Evolutionary conservation across 306 rosid species (phyloP).

Genomic region (Cucumis hystrix): DNA sequence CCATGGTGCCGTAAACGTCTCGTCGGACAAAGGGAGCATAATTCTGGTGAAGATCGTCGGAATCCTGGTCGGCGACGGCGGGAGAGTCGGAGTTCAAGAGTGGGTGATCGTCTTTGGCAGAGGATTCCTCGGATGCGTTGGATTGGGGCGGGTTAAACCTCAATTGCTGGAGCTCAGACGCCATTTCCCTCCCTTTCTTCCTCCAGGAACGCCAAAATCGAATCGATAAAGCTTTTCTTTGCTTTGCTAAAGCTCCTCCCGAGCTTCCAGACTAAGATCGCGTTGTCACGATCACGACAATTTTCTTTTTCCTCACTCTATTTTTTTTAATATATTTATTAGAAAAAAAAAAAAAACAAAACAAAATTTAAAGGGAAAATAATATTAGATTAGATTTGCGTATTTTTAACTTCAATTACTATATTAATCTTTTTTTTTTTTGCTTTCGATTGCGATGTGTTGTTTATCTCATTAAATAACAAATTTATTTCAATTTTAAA

Average conservation of each 20-base stretch:
- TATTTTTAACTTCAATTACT: no score
- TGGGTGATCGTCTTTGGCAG: constrained; percentile 38
- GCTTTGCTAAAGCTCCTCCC: neutral
- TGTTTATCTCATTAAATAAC: neutral
- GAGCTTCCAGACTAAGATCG: neutral
- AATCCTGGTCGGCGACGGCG: constrained; percentile 13
- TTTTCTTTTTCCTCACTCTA: neutral
- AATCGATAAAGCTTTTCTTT: neutral
- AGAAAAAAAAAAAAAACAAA: neutral
- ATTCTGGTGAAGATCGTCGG: constrained; percentile 63
- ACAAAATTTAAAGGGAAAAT: no score
- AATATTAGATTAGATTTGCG: neutral
- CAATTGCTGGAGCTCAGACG: constrained; percentile 58
- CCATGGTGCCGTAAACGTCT: constrained; percentile 85
- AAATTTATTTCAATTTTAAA: no score
- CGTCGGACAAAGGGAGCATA: constrained; percentile 60
- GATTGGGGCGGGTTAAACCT: constrained; percentile 28
- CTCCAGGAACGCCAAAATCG: neutral
- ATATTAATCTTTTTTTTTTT: no score
- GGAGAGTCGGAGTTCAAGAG: constrained; percentile 48
- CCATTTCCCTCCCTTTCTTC: constrained; percentile 13
- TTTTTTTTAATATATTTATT: neutral
- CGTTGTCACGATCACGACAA: neutral
- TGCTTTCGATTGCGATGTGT: neutral
- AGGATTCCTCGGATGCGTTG: constrained; percentile 9